phyloP scores from a whole-genome alignment of 306 rosid genomes.

The Acacia crassicarpa region DNA sequence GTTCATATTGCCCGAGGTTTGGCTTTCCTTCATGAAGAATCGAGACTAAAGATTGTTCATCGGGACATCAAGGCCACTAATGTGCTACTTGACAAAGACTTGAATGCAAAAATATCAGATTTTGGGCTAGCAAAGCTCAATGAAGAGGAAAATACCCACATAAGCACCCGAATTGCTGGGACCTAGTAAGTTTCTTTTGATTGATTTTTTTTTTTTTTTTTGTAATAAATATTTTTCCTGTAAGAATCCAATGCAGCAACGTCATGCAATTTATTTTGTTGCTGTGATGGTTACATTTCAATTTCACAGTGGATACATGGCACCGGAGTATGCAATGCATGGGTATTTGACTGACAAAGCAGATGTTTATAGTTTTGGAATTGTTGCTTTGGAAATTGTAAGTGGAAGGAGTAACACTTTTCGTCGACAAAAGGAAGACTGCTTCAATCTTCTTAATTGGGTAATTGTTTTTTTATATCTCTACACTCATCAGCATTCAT shows the following conservation, averaged over 20 bases:
- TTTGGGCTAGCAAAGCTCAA: constrained; percentile 67
- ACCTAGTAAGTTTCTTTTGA: constrained; percentile 39
- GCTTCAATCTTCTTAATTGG: constrained; percentile 53
- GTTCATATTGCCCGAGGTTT: constrained; percentile 64
- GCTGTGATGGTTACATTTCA: not conserved
- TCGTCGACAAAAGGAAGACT: constrained; percentile 33
- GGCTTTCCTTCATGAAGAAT: constrained; percentile 72
- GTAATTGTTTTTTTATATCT: constrained; percentile 23
- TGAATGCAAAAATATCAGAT: constrained; percentile 64
- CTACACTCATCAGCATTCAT: not conserved
- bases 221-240: not conserved
- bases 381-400: constrained; percentile 51
- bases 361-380: constrained; percentile 62
- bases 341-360: constrained; percentile 64
- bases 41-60: constrained; percentile 65
- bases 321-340: constrained; percentile 51
- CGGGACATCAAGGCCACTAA: constrained; percentile 72
- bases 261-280: not conserved
- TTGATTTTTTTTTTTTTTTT: not conserved
- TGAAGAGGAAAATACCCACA: constrained; percentile 62
- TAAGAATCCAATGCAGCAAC: not conserved
- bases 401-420: constrained; percentile 51
- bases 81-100: constrained; percentile 60
- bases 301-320: constrained; percentile 40
- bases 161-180: constrained; percentile 60